Evolutionary conservation across 768 basidiomycete genomes (phyloP).

Genomic region (Phylloporus scabripes): DNA sequence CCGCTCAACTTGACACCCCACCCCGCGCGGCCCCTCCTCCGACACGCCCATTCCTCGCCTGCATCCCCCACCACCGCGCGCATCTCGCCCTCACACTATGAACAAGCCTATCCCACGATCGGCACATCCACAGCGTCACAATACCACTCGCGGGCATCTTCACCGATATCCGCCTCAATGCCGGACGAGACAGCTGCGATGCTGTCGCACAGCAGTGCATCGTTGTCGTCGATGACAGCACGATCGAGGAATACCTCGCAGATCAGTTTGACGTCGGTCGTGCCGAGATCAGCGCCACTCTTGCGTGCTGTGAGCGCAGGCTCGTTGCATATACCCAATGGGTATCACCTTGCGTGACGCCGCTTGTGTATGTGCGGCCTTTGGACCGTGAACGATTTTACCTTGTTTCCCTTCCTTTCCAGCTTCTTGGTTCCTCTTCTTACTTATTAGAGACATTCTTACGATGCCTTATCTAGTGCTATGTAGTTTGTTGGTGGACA

Average conservation of each 20-base stretch:
- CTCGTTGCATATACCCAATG: slow-evolving; percentile 13
- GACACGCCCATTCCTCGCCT: slow-evolving; percentile 21
- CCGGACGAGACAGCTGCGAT: slow-evolving; percentile 12
- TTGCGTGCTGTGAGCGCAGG: slow-evolving; percentile 32
- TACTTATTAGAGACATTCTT: not conserved
- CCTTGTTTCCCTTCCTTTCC: not conserved
- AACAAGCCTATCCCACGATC: slow-evolving; percentile 20
- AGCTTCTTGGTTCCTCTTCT: not conserved
- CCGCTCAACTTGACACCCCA: slow-evolving; percentile 15
- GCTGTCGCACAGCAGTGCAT: slow-evolving; percentile 31
- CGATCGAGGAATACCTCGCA: slow-evolving; percentile 67
- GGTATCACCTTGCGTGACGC: slow-evolving; percentile 8
- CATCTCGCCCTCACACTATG: slow-evolving; percentile 10
- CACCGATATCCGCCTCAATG: slow-evolving; percentile 18
- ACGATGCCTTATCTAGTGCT: not conserved
- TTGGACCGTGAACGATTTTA: not conserved
- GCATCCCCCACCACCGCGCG: slow-evolving; percentile 10
- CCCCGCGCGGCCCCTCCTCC: slow-evolving; percentile 11
- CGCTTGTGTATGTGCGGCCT: not conserved
- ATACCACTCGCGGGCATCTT: slow-evolving; percentile 30
- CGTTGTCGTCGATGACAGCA: slow-evolving; percentile 39
- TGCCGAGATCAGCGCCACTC: slow-evolving; percentile 40
- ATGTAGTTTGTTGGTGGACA: not conserved
- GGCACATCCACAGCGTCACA: slow-evolving; percentile 32
- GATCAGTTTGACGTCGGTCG: slow-evolving; percentile 52